These are phyloP conservation scores for Pythium coloratum DNA, from an alignment of 352 stramenopile genomes.

Conservation along the genomic window DNA sequence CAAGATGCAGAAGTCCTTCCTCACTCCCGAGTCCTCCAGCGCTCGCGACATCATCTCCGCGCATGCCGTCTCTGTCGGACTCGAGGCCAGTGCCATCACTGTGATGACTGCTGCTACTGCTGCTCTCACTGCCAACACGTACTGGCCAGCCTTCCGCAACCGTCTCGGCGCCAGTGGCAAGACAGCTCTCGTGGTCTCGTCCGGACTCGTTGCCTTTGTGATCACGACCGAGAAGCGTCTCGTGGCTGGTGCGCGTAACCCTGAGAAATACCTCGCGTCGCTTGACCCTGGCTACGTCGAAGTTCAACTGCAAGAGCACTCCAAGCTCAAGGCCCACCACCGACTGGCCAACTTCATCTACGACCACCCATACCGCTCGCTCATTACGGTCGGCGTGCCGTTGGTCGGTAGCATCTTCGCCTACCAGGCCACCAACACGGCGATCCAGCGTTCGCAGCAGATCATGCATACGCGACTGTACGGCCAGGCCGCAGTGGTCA, in stretches of 20 bases:
- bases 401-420: slow-evolving; percentile 74
- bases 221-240: slow-evolving; percentile 65
- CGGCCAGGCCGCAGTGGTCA: slow-evolving; percentile 64
- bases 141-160: slow-evolving; percentile 67
- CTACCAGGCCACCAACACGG: slow-evolving; percentile 69
- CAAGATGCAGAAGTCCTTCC: neutral
- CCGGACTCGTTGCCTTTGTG: slow-evolving; percentile 63
- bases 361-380: slow-evolving; percentile 72
- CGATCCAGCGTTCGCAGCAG: slow-evolving; percentile 74
- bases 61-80: slow-evolving; percentile 53
- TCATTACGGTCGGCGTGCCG: slow-evolving; percentile 53
- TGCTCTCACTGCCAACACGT: slow-evolving; percentile 54
- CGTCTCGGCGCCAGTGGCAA: slow-evolving; percentile 73
- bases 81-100: slow-evolving; percentile 47
- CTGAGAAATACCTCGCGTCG: slow-evolving; percentile 65
- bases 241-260: slow-evolving; percentile 64
- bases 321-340: slow-evolving; percentile 56
- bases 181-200: slow-evolving; percentile 62
- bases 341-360: slow-evolving; percentile 73
- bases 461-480: slow-evolving; percentile 89
- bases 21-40: slow-evolving; percentile 7
- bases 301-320: slow-evolving; percentile 30
- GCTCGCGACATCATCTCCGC: slow-evolving; percentile 61
- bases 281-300: slow-evolving; percentile 53
- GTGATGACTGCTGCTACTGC: slow-evolving; percentile 25